Conservation (phyloP, 1,139 yeast genomes). For the Kodamaea arcana region DNA sequence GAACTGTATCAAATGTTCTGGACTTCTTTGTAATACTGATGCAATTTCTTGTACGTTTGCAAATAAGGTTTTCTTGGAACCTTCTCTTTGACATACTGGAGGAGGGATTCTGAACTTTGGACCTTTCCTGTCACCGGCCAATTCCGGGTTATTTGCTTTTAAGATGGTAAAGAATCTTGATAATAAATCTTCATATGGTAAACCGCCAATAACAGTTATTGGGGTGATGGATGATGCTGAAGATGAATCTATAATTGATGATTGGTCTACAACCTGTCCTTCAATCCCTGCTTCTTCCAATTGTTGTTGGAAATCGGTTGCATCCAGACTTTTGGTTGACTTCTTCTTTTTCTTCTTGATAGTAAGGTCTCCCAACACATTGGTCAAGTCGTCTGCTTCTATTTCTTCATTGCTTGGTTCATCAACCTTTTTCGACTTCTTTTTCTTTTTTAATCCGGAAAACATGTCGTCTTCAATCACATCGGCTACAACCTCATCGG, state of each 20-base stretch:
- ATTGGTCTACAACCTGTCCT: conserved; percentile 35
- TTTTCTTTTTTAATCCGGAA: conserved; percentile 53
- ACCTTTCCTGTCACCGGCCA: conserved; percentile 94
- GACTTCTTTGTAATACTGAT: conserved; percentile 90
- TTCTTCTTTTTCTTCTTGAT: conserved; percentile 78
- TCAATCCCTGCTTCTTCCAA: conserved; percentile 87
- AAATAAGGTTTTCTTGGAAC: conserved; percentile 92
- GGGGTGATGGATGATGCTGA: conserved; percentile 9
- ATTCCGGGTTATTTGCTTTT: conserved; percentile 92
- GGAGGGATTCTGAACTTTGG: conserved; percentile 96
- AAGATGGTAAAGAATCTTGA: conserved; percentile 81
- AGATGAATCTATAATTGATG: conserved; percentile 11
- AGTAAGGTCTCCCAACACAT: conserved; percentile 68
- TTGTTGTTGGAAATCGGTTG: conserved; percentile 83
- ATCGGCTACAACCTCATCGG: conserved; percentile 14
- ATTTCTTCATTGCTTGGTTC: conserved; percentile 29
- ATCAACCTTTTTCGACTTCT: conserved; percentile 41
- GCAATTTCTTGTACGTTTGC: conserved; percentile 95
- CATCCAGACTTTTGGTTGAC: conserved; percentile 51
- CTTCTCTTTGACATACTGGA: conserved; percentile 95
- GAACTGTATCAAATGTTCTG: conserved; percentile 95
- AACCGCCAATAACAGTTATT: conserved; percentile 46
- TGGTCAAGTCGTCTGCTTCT: conserved; percentile 51
- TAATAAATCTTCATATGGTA: conserved; percentile 74
- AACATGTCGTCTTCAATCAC: conserved; percentile 46